phyloP scores from a whole-genome alignment of 2,329 filamentous ascomycete genomes.

The Didymella segeticola region DNA sequence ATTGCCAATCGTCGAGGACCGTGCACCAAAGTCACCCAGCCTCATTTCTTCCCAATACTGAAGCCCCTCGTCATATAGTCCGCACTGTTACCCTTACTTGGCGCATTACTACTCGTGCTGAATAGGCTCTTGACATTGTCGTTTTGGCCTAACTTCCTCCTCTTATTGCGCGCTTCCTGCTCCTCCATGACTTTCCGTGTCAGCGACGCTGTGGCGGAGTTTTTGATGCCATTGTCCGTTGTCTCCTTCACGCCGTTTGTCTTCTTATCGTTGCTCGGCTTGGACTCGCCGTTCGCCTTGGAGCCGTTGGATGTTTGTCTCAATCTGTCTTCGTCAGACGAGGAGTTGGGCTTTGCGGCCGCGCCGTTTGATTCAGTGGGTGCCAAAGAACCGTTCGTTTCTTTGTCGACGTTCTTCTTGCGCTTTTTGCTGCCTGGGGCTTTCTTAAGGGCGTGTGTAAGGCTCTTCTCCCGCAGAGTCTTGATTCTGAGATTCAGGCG shows the following conservation, averaged over 20 bases:
- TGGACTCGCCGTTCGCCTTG: slow-evolving; percentile 11
- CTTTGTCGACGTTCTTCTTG: slow-evolving; percentile 61
- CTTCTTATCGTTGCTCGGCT: slow-evolving; percentile 18
- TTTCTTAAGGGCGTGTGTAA: slow-evolving; percentile 91
- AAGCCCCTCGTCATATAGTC: slow-evolving; percentile 61
- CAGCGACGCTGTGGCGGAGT: slow-evolving; percentile 81
- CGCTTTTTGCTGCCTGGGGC: slow-evolving; percentile 70
- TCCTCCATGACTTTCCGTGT: slow-evolving; percentile 88
- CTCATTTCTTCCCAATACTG: slow-evolving; percentile 44
- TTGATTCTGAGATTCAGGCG: slow-evolving; percentile 70
- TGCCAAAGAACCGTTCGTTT: slow-evolving; percentile 15
- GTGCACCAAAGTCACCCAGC: too few relatives aligned
- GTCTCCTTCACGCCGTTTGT: neutral
- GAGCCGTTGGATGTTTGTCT: neutral
- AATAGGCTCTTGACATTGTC: slow-evolving; percentile 59
- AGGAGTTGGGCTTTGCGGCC: slow-evolving; percentile 19
- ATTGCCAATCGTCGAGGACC: neutral
- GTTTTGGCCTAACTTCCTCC: slow-evolving; percentile 70
- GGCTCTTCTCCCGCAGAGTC: slow-evolving; percentile 71
- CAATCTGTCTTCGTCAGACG: slow-evolving; percentile 31
- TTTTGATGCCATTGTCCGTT: slow-evolving; percentile 75
- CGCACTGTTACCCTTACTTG: slow-evolving; percentile 49
- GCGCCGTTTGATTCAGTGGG: slow-evolving; percentile 12
- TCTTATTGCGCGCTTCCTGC: slow-evolving; percentile 81
- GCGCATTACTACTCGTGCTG: slow-evolving; percentile 47